phyloP scores from a whole-genome alignment of 2,329 filamentous ascomycete species.

The Colletotrichum tropicicola region DNA sequence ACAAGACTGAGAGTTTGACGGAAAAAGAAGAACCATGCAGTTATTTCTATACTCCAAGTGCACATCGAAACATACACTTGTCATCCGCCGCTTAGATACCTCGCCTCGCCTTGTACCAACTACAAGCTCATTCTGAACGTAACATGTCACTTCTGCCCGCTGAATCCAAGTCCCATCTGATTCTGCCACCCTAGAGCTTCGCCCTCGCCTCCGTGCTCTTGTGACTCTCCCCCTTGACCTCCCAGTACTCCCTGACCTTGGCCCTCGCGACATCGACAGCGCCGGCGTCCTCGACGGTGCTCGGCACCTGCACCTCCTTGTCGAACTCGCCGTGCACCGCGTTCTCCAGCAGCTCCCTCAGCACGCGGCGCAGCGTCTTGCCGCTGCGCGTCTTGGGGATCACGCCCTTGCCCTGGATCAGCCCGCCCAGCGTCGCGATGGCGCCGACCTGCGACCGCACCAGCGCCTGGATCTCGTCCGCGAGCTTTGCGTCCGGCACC shows the following conservation, averaged over 20 bases:
- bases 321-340: slow-evolving; percentile 78
- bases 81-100: no score
- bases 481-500: slow-evolving; percentile 54
- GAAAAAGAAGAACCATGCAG: no score
- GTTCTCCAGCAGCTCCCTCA: slow-evolving; percentile 87
- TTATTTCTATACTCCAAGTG: no score
- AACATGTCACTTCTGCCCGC: no score
- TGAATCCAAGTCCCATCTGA: no score
- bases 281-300: slow-evolving; percentile 83
- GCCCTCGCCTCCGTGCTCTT: slow-evolving; percentile 55
- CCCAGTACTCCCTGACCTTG: slow-evolving; percentile 81
- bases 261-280: slow-evolving; percentile 78
- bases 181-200: slow-evolving; percentile 51
- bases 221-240: slow-evolving; percentile 52
- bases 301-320: slow-evolving; percentile 77
- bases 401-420: slow-evolving; percentile 85
- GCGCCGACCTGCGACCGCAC: slow-evolving; percentile 86
- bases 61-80: no score
- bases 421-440: slow-evolving; percentile 85
- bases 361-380: slow-evolving; percentile 84
- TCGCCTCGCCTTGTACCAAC: no score
- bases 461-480: slow-evolving; percentile 73
- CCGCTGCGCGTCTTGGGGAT: slow-evolving; percentile 94
- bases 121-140: no score
- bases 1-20: no score